Conservation (phyloP, 257 asterid genomes). For the Asclepias syriaca region DNA sequence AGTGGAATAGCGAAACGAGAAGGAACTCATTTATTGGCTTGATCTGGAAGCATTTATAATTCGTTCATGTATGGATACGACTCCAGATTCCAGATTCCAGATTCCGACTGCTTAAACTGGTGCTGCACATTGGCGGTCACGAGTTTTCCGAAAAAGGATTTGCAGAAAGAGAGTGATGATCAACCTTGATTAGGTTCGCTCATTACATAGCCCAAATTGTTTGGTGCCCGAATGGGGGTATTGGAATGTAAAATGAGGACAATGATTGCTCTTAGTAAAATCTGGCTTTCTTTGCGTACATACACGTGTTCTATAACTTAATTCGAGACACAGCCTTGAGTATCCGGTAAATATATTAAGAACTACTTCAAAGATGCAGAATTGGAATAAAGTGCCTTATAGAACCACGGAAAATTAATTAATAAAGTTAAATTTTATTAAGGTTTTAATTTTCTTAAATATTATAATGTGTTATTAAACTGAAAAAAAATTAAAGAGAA, state of each 20-base stretch:
- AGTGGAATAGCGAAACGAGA: constrained; percentile 23
- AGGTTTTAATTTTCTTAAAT: too few relatives aligned
- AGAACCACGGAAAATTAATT: too few relatives aligned
- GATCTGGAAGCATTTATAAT: constrained; percentile 29
- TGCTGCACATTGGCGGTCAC: constrained; percentile 14
- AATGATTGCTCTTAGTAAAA: background rate
- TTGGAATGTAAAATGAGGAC: background rate
- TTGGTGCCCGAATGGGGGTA: background rate
- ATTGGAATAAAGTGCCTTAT: background rate
- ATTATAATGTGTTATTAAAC: too few relatives aligned
- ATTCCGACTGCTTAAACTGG: constrained; percentile 12
- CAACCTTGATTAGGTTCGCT: background rate
- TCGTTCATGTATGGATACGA: constrained; percentile 16
- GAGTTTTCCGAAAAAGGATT: background rate
- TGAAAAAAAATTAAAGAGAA: too few relatives aligned
- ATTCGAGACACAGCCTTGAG: background rate
- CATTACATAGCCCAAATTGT: background rate
- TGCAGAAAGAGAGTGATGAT: background rate
- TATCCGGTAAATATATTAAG: background rate
- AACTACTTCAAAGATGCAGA: background rate
- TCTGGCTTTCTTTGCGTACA: background rate
- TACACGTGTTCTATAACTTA: background rate
- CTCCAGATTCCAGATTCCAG: constrained; percentile 10
- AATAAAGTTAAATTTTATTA: too few relatives aligned
- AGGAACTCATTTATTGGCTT: constrained; percentile 31